Evolutionary conservation across 495 filamentous ascomycete genomes (phyloP), one percentile per base, ranked within the genome.

Genomic region (Filosporella fistucella): DNA sequence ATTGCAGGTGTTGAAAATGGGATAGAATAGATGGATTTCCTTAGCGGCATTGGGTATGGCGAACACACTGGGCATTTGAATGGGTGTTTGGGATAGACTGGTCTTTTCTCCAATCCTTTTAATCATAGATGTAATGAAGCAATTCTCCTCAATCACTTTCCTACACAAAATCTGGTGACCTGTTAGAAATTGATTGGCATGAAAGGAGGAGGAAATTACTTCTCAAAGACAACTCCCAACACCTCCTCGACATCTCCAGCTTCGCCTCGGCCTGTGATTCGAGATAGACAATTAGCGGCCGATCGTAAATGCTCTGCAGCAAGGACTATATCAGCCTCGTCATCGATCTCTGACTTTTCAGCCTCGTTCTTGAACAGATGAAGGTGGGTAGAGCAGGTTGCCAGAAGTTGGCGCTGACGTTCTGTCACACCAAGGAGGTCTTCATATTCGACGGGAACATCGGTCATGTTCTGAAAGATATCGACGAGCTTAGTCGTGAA

Each of bases 211-310:
- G 18, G 3, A 21, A 5, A 38, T 86, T 88, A 74, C 86, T 95
- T 97, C 64, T 99, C 91, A 68, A 99, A 97, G 1, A 99, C 90
- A 30, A 97, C 91, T 1, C 94, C 94, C 49, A 99, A 67, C 2
- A 97, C 89, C 58, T 97, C 93, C 65, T 99, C 91, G 24, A 99
- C 88, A 74, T 99, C 93, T 1, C 89, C 90, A 33, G 76, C 77
- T 48, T 88, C 86, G 2, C 91, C 93, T 46, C 80, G 81, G 1
- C 93, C 93, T 3, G 89, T 97, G 50, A 96, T 95, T 54, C 82
- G 80, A 2, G 88, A 85, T 10, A 99, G 69, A 44, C 77, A 77
- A 25, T 83, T 82, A 2, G 90, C 94, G 12, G 91, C 91, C 37
- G 76, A 77, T 25, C 93, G 86, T 42, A 97, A 66, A 60, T 88